A percentile compares a stretch with the other conserved stretches of the same genome.
These are phyloP conservation scores for Sporothrix phasma DNA, from an alignment of 2,329 filamentous ascomycete genomes.

Conservation along the genomic window DNA sequence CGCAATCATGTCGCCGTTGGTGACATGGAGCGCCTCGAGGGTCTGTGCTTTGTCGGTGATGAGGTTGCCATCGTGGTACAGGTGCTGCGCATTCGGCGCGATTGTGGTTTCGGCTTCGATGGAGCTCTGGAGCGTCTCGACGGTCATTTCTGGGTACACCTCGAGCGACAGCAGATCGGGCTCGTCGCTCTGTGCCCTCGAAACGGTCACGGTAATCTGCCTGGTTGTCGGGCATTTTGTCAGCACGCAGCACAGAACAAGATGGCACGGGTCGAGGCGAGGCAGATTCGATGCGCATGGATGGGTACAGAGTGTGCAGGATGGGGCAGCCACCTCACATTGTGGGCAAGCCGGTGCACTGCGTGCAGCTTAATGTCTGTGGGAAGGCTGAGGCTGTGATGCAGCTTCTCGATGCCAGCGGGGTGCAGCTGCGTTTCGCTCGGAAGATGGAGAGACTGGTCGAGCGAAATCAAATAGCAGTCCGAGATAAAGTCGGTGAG, in stretches of 20 bases:
- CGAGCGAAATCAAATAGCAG: background rate
- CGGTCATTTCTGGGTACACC: slow-evolving; percentile 69
- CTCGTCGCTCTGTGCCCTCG: slow-evolving; percentile 60
- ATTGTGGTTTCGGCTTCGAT: slow-evolving; percentile 76
- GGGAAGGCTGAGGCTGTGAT: background rate
- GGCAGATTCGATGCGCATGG: background rate
- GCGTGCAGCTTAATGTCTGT: background rate
- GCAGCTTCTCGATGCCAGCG: background rate
- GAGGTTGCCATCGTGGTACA: slow-evolving; percentile 82
- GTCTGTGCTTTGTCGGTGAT: slow-evolving; percentile 71
- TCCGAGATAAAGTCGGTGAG: background rate
- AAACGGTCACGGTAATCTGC: slow-evolving; percentile 81
- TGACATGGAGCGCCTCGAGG: slow-evolving; percentile 68
- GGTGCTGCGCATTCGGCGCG: slow-evolving; percentile 61
- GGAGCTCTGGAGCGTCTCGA: slow-evolving; percentile 77
- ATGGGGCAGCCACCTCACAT: slow-evolving; percentile 2
- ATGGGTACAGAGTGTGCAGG: background rate
- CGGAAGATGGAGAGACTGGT: background rate
- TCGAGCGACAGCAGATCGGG: slow-evolving; percentile 73
- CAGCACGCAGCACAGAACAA: background rate
- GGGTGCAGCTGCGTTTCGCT: background rate
- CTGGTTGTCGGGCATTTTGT: slow-evolving; percentile 34
- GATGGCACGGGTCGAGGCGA: background rate
- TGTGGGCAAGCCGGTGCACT: slow-evolving; percentile 3
- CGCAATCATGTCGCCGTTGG: slow-evolving; percentile 85